Evolutionary conservation across 164 flowering plant species (phyloP).

Genomic region (Chloranthus sessilifolius): DNA sequence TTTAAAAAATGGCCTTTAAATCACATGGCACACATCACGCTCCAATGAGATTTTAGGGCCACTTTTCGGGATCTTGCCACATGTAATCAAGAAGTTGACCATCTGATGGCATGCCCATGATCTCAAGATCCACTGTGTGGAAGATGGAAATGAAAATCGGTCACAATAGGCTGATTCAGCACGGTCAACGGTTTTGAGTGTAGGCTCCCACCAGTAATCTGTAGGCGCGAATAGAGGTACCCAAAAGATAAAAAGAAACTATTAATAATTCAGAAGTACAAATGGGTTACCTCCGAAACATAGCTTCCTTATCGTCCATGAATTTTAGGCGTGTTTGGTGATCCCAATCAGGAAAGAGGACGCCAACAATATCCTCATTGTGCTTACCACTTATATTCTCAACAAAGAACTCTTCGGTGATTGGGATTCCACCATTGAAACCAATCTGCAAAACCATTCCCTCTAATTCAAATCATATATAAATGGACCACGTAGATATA

Average conservation of each 20-base stretch:
- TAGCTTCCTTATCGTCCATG: constrained; percentile 75
- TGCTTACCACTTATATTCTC: constrained; percentile 67
- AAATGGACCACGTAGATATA: background rate
- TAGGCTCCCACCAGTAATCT: no score
- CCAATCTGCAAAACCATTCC: constrained; percentile 56
- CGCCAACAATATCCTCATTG: constrained; percentile 46
- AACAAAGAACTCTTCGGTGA: constrained; percentile 60
- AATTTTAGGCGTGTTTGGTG: constrained; percentile 48
- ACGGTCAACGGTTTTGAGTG: no score
- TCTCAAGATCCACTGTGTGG: no score
- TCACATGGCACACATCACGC: no score
- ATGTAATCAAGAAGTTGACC: no score
- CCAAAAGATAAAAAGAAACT: background rate
- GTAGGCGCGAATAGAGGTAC: no score
- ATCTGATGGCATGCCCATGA: no score
- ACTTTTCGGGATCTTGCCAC: no score
- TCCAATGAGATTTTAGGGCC: no score
- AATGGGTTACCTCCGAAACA: constrained; percentile 57
- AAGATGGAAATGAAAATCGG: no score
- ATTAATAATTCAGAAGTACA: background rate
- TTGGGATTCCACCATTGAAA: constrained; percentile 80
- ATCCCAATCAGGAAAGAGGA: constrained; percentile 85
- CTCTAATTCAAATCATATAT: background rate
- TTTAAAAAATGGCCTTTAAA: no score
- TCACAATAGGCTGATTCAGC: no score